These are phyloP conservation scores for Fusarium devonianum DNA, from an alignment of 2,329 filamentous ascomycete genomes.

Conservation along the genomic window DNA sequence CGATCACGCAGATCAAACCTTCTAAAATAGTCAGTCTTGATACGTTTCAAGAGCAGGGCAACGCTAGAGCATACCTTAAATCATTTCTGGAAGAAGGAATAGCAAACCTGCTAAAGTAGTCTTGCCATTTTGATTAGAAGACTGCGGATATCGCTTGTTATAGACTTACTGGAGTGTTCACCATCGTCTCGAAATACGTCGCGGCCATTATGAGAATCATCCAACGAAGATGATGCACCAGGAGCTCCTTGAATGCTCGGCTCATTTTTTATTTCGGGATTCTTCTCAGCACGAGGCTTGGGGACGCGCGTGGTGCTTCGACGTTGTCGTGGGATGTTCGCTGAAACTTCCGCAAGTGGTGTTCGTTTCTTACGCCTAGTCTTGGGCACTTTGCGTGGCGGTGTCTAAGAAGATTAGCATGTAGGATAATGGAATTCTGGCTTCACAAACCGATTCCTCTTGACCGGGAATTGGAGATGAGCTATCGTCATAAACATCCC, in stretches of 20 bases:
- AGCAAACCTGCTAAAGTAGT: constrained; percentile 35
- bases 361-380: constrained; percentile 44
- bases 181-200: constrained; percentile 46
- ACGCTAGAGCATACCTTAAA: constrained; percentile 37
- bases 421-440: neutral
- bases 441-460: constrained; percentile 53
- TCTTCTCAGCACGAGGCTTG: constrained; percentile 29
- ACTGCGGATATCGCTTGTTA: neutral
- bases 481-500: constrained; percentile 67
- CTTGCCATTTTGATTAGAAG: constrained; percentile 35
- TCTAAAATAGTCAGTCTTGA: constrained; percentile 11
- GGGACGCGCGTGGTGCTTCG: constrained; percentile 31
- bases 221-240: constrained; percentile 17
- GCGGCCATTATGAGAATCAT: constrained; percentile 33
- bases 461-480: constrained; percentile 56
- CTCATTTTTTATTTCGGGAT: constrained; percentile 23
- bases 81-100: constrained; percentile 33
- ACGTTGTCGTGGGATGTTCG: constrained; percentile 45
- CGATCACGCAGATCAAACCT: constrained; percentile 46
- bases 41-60: neutral
- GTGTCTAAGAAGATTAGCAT: constrained; percentile 31
- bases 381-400: constrained; percentile 43
- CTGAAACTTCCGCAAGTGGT: constrained; percentile 46
- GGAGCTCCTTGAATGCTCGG: constrained; percentile 23
- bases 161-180: constrained; percentile 36